Evolutionary conservation across 352 stramenopile species (phyloP).

Genomic region (Globisporangium sylvaticum): DNA sequence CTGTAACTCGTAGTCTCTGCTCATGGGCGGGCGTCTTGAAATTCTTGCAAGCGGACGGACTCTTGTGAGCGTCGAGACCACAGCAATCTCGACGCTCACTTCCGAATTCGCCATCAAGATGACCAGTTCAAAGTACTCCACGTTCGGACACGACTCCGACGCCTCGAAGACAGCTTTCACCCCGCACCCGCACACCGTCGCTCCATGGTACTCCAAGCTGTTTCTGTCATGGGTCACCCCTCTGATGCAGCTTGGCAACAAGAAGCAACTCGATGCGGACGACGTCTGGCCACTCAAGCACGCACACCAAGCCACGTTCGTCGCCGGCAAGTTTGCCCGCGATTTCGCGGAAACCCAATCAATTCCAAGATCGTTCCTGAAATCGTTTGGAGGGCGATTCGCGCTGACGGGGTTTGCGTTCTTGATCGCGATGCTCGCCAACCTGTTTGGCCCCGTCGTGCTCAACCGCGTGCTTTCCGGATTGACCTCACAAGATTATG

Average conservation of each 20-base stretch:
- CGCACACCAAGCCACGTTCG: constrained; percentile 22
- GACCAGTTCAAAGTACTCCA: neutral
- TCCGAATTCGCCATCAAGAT: constrained; percentile 1
- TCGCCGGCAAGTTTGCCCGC: constrained; percentile 22
- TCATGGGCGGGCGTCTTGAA: no score
- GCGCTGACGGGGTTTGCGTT: constrained; percentile 37
- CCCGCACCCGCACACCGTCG: neutral
- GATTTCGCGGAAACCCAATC: constrained; percentile 30
- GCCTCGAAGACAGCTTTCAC: neutral
- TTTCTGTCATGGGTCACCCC: constrained; percentile 48
- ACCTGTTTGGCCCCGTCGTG: constrained; percentile 47
- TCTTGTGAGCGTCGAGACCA: no score
- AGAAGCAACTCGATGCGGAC: constrained; percentile 39
- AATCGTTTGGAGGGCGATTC: constrained; percentile 32
- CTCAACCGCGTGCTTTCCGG: constrained; percentile 38
- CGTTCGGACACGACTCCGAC: neutral
- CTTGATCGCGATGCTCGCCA: constrained; percentile 46
- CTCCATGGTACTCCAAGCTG: constrained; percentile 25
- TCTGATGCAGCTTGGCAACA: constrained; percentile 41
- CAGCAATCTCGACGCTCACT: neutral
- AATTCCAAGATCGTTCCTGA: constrained; percentile 28
- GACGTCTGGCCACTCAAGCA: constrained; percentile 45
- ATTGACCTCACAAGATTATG: constrained; percentile 23
- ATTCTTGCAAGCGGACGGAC: no score
- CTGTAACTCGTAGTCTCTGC: no score